Base-by-base conservation (phyloP, 805 yeast genomes). In the Pichia gijzeniarum region DNA sequence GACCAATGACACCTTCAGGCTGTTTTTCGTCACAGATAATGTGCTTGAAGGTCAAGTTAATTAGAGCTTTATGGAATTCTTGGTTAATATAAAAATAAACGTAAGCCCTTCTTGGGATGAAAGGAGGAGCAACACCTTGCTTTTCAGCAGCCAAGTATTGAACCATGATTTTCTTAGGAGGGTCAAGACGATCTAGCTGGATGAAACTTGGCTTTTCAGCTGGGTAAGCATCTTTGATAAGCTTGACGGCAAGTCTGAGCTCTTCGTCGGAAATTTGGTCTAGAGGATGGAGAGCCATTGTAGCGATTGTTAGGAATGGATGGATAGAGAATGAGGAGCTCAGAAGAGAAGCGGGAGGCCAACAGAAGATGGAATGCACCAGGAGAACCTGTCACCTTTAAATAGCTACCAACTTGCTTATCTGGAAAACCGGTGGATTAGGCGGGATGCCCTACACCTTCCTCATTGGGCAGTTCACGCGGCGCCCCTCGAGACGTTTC, bases 91-190 rank as follows among this genome's bases (percentile, higher is more conserved):
- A 82, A 73, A 80, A 85, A 70, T 80, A 80, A 38, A 73, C 77
- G 61, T 80, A 82, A 17, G 80, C 76, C 41, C 82, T 71, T 69
- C 95, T 79, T 35, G 89, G 74, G 48, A 85, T 77, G n/a, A 52
- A 59, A 30, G 86, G 86, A 20, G 78, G 62, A 19, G 65, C 55
- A 18, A 62, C 63, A 30, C 80, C 81, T 37, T 70, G 65, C 55
- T 74, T 77, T 67, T 83, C 88, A 45, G 85, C 81, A 48, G 79
- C 82, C 51, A 85, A 68, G 64, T 72, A 85, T 56, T 72, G 76
- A 51, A 78, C 58, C 82, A 85, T 80, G 50, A 74, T 79, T 54
- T 74, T 68, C 73, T 85, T 85, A 49, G 95, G 90, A 30, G 95
- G 95, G 59, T 85, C 95, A 39, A 76, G 55, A 61, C 80, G 73